Conservation (phyloP, 2,329 filamentous ascomycete species). For the Trichoderma afroharzianum region DNA sequence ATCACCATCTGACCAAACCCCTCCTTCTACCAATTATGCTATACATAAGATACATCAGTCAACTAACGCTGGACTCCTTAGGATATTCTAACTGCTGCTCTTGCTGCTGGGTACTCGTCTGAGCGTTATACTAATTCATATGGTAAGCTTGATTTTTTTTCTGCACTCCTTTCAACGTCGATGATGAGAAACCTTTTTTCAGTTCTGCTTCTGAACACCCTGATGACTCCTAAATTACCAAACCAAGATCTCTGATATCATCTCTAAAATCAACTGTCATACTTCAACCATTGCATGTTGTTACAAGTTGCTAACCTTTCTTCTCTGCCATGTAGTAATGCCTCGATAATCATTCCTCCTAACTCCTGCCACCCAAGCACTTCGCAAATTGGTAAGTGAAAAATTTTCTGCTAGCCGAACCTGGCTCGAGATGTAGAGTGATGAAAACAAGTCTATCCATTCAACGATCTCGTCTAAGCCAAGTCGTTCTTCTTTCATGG, state of each 20-base stretch:
- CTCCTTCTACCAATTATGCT: conserved; percentile 21
- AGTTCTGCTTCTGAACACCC: conserved; percentile 73
- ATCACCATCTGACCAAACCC: conserved; percentile 64
- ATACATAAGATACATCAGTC: not conserved
- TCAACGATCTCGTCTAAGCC: conserved; percentile 65
- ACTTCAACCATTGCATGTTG: not conserved
- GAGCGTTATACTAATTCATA: not conserved
- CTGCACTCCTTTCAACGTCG: not conserved
- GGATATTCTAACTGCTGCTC: not conserved
- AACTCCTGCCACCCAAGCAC: not conserved
- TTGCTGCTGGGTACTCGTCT: not conserved
- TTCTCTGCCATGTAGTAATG: not conserved
- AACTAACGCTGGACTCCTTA: conserved; percentile 1
- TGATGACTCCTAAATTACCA: conserved; percentile 66
- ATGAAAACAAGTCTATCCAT: conserved; percentile 65
- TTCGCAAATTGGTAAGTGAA: not conserved
- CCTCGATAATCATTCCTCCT: not conserved
- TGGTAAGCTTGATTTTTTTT: not conserved
- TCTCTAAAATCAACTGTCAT: not conserved
- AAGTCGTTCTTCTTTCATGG: conserved; percentile 71
- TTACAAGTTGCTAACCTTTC: conserved; percentile 1
- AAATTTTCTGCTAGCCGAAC: conserved; percentile 20
- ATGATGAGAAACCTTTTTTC: conserved; percentile 64
- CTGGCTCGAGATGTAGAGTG: conserved; percentile 23
- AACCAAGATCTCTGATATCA: conserved; percentile 56